Conservation (phyloP, 805 yeast genomes). For the Candida multigemmis region DNA sequence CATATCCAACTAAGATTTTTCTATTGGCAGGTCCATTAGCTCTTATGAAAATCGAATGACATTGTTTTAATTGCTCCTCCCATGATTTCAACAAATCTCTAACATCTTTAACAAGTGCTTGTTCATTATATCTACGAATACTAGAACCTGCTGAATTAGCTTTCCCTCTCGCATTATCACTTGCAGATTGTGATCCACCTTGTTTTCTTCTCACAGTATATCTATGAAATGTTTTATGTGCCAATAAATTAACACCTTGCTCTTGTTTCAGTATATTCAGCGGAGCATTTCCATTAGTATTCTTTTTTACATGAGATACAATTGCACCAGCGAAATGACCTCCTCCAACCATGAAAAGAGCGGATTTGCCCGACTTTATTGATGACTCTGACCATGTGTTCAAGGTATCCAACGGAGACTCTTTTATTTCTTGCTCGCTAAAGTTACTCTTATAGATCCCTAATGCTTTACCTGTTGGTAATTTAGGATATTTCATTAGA, state of each 20-base stretch:
- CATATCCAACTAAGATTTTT: conserved; percentile 58
- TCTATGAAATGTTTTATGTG: conserved; percentile 83
- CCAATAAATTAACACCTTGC: conserved; percentile 58
- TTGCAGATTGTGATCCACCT: conserved; percentile 94
- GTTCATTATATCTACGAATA: conserved; percentile 83
- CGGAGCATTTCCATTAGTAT: conserved; percentile 43
- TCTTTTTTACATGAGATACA: conserved; percentile 57
- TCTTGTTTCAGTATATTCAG: conserved; percentile 39
- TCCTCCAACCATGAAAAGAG: conserved; percentile 90
- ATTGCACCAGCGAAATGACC: conserved; percentile 98
- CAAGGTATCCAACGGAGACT: conserved; percentile 45
- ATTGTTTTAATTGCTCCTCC: conserved; percentile 49
- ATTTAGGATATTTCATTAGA: conserved; percentile 39
- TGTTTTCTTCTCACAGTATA: conserved; percentile 95
- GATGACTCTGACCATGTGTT: conserved; percentile 18
- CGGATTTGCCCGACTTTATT: conserved; percentile 41
- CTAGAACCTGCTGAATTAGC: conserved; percentile 95
- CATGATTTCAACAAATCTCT: conserved; percentile 58
- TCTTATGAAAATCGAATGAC: conserved; percentile 66
- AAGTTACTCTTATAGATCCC: conserved; percentile 65
- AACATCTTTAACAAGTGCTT: conserved; percentile 72
- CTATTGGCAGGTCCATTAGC: conserved; percentile 70
- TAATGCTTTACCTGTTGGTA: conserved; percentile 41
- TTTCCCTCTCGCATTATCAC: conserved; percentile 86
- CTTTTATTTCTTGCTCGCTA: conserved; percentile 23